Evolutionary conservation across 345 rosid species (phyloP).

Genomic region (Syzygium aqueum): DNA sequence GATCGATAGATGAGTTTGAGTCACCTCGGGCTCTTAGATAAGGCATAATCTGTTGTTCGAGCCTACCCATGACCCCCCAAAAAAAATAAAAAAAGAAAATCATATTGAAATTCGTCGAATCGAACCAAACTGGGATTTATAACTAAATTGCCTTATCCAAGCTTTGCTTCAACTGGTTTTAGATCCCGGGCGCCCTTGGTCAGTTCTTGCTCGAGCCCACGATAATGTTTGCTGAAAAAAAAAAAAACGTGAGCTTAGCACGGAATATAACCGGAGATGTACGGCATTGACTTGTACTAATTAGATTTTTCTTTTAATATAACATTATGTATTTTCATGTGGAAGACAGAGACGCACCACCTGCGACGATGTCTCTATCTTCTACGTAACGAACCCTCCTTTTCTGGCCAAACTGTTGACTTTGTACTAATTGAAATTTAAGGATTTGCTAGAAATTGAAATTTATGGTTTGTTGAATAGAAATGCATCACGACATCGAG

Average conservation of each 20-base stretch:
- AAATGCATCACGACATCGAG: neutral
- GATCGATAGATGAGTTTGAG: neutral
- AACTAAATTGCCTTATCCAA: too few relatives aligned
- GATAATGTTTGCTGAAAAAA: neutral
- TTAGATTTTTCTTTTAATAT: too few relatives aligned
- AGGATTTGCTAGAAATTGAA: too few relatives aligned
- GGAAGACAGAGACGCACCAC: neutral
- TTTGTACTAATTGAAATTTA: too few relatives aligned
- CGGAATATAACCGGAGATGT: neutral
- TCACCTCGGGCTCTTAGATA: neutral
- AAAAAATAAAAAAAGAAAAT: neutral
- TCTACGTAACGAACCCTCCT: too few relatives aligned
- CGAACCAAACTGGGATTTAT: neutral
- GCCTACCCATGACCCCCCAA: neutral
- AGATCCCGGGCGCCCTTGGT: too few relatives aligned
- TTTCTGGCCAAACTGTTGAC: too few relatives aligned
- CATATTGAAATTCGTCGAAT: neutral
- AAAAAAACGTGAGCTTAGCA: rapidly evolving
- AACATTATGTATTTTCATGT: neutral
- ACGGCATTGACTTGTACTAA: neutral
- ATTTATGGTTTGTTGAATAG: neutral
- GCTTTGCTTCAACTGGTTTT: too few relatives aligned
- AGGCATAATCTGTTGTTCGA: neutral
- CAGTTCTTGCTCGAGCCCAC: neutral
- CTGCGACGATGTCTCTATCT: neutral